Evolutionary conservation across 805 yeast genomes (phyloP).

Genomic region (Candida nanaspora): DNA sequence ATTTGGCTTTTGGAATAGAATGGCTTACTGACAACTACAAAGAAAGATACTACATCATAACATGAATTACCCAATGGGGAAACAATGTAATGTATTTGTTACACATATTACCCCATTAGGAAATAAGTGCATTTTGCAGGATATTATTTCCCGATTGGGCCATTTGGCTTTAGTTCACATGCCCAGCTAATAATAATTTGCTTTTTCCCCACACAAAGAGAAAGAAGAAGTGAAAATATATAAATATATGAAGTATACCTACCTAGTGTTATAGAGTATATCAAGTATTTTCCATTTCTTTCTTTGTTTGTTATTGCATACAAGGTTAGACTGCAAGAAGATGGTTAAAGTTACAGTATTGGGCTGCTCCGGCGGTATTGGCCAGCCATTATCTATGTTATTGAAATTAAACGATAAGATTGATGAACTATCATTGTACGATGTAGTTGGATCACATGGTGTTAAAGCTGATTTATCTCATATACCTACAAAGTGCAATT

Average conservation of each 20-base stretch:
- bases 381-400: slow-evolving; percentile 83
- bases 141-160: no score
- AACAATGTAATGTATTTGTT: no score
- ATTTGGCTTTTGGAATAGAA: slow-evolving; percentile 31
- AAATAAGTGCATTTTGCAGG: neutral
- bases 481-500: slow-evolving; percentile 31
- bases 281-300: no score
- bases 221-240: no score
- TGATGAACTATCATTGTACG: slow-evolving; percentile 67
- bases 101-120: no score
- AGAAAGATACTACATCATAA: slow-evolving; percentile 27
- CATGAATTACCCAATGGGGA: neutral
- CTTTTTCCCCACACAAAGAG: neutral
- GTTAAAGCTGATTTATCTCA: slow-evolving; percentile 86
- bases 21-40: slow-evolving; percentile 37
- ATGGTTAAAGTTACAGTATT: slow-evolving; percentile 66
- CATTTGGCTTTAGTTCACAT: no score
- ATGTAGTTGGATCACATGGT: slow-evolving; percentile 79
- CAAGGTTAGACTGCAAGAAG: no score
- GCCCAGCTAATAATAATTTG: neutral
- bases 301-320: no score
- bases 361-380: slow-evolving; percentile 93
- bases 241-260: no score
- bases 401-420: slow-evolving; percentile 62
- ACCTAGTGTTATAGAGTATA: no score